phyloP scores from a whole-genome alignment of 148 eudicot genomes.

The Camellia granthamiana region DNA sequence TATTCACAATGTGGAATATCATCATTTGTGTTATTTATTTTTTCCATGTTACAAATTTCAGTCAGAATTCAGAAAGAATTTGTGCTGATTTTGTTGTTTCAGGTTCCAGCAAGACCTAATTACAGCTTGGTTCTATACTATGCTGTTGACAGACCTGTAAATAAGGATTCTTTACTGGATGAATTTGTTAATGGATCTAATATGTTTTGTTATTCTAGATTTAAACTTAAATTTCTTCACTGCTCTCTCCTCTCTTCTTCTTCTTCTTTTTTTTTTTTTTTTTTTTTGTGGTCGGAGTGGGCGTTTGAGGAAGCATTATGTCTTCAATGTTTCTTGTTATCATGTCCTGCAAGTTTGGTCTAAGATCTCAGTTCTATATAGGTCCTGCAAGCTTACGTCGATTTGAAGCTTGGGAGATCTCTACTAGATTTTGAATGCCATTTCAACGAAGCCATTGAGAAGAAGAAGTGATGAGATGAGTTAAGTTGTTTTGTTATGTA shows the following conservation, averaged over 20 bases:
- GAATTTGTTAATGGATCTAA: slow-evolving; percentile 82
- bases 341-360: no score
- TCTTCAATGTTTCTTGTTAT: no score
- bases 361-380: no score
- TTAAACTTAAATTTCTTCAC: slow-evolving; percentile 41
- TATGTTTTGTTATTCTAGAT: slow-evolving; percentile 79
- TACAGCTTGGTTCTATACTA: slow-evolving; percentile 92
- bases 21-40: neutral
- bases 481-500: no score
- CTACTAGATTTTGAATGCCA: no score
- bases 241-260: neutral
- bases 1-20: neutral
- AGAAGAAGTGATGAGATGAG: no score
- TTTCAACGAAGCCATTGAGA: no score
- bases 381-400: no score
- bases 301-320: no score
- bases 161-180: slow-evolving; percentile 63
- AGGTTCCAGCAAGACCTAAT: slow-evolving; percentile 95
- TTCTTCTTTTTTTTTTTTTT: no score
- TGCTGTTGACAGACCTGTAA: slow-evolving; percentile 87
- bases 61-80: neutral
- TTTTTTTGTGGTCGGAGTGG: no score
- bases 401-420: no score
- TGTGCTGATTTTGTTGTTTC: slow-evolving; percentile 29
- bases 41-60: neutral